Base-by-base conservation (phyloP, 441 rosid genomes). In the Corymbia citriodora region DNA sequence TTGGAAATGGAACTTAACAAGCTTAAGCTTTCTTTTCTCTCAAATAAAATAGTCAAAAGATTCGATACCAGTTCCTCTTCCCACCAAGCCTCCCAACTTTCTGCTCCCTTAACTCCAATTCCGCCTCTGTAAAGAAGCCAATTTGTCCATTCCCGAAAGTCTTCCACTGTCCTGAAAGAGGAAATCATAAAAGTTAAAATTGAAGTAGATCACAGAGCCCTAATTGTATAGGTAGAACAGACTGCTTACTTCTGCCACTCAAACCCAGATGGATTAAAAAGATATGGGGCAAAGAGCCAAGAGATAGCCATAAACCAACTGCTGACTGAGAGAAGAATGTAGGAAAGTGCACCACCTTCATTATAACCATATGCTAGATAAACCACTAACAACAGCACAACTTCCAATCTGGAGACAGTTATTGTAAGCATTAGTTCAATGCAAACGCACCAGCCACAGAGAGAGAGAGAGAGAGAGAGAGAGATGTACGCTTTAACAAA, bases 41-140 rank as follows among this genome's bases (percentile, higher is more conserved):
- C 45, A 79, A 79, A 79, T 21, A 55, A 19, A 54, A 55, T 45
- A 36, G 88, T 33, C 52, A 55, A 33, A 18, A 79, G 12, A 90
- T 89, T 86, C 33, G 91, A 90, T 97, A 98, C 99, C 98, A 98
- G 92, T 91, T 98, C 99, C 90, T 98, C 99, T 89, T 98, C 99
- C 99, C 99, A 98, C 99, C 99, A 98, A 61, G 99, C 99, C 94
- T 98, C 99, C 99, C 99, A 98, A 93, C 99, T 98, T 93, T 98
- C 99, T 91, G 92, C 98, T 91, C 99, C 99, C 95, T 97, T 98
- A 74, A 98, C 99, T 89, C 99, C 99, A 90, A 98, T 98, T 93
- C 99, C 99, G 90, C 99, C 99, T 94, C 99, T 95, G 93, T 98
- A 98, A 86, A 98, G 94, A 91, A 98, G 99, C 99, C 99, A 98